Conservation (phyloP, 352 stramenopile species). For the Pythium brachiatum region DNA sequence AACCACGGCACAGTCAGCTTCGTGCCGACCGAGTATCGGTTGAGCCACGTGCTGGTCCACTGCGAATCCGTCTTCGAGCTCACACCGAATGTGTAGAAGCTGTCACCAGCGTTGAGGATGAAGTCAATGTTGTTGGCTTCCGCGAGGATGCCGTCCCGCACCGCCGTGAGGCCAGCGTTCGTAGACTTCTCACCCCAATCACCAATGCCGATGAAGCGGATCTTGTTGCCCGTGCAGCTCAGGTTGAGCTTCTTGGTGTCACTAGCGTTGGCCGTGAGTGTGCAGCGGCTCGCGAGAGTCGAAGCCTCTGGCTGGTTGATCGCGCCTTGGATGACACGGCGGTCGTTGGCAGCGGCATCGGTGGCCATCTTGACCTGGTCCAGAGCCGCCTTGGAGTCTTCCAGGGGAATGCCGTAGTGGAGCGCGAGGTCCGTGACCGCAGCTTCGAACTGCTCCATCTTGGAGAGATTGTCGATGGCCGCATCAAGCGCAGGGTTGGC, state of each 20-base stretch:
- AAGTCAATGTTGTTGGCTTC: constrained; percentile 25
- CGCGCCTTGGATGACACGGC: constrained; percentile 19
- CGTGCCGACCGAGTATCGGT: constrained; percentile 21
- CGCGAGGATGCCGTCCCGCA: constrained; percentile 20
- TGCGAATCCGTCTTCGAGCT: constrained; percentile 18
- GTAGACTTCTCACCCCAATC: constrained; percentile 26
- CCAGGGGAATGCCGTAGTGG: constrained; percentile 30
- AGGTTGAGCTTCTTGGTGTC: constrained; percentile 25
- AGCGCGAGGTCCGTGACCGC: constrained; percentile 28
- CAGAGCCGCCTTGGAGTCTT: constrained; percentile 20
- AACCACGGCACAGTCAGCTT: constrained; percentile 29
- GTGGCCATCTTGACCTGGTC: constrained; percentile 26
- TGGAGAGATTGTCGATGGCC: constrained; percentile 22
- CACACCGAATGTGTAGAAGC: constrained; percentile 27
- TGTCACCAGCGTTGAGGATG: constrained; percentile 27
- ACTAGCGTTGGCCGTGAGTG: constrained; percentile 21
- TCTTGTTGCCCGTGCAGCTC: constrained; percentile 22
- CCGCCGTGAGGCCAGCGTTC: constrained; percentile 16
- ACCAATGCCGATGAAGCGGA: constrained; percentile 26
- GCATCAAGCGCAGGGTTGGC: constrained; percentile 19
- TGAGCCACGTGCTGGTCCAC: constrained; percentile 26
- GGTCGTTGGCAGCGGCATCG: constrained; percentile 20
- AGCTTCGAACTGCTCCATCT: constrained; percentile 29
- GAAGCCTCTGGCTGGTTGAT: constrained; percentile 6
- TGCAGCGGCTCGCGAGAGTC: constrained; percentile 24